Evolutionary conservation across 2,329 filamentous ascomycete species (phyloP), one percentile per base, ranked within the genome.

Genomic region (Karstenula rhodostoma): DNA sequence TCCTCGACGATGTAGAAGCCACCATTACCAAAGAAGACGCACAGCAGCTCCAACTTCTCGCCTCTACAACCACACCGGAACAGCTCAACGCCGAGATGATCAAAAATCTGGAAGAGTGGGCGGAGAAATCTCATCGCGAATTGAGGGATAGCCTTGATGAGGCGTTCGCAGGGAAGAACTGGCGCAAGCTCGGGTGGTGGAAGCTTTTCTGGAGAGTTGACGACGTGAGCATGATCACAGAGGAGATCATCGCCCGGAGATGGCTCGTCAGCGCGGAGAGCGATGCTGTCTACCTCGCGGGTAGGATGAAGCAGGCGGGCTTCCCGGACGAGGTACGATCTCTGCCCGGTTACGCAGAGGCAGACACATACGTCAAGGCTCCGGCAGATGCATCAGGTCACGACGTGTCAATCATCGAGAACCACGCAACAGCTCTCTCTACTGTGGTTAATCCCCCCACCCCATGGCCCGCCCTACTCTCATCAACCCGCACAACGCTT

Each of bases 121-220:
- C 93, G 0, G 89, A 94, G 70, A 82, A 83, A 23, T 92, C 92
- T 0, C 94, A 98, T 73, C 85, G 88, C 0, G 94, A 98, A 77
- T 84, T 98, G 8, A 91, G 93, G 63, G 86, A 90, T 53, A 86
- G 93, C 67, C 86, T 97, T 1, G 90, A 94, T 65, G 80, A 87
- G 47, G 93, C 92, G 0, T 94, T 97, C 68, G 82, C 86, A 0
- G 88, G 91, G n/a, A 84, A 81, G 19, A 84, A 88, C 42, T 97
- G 94, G 94, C 86, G 87, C 27, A 90, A 91, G 64, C 82, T 97
- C 4, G 86, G 89, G 17, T 98, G 94, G 94, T 97, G 93, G 90
- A 96, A 96, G 76, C 85, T 98, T 0, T 93, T 97, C 74, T 97
- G 93, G 93, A 88, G 93, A 22, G 93, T 95, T 25, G 94, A 98